These are phyloP conservation scores for Entomortierella beljakovae DNA, from an alignment of 192 early-diverging fungal genomes.

Conservation along the genomic window DNA sequence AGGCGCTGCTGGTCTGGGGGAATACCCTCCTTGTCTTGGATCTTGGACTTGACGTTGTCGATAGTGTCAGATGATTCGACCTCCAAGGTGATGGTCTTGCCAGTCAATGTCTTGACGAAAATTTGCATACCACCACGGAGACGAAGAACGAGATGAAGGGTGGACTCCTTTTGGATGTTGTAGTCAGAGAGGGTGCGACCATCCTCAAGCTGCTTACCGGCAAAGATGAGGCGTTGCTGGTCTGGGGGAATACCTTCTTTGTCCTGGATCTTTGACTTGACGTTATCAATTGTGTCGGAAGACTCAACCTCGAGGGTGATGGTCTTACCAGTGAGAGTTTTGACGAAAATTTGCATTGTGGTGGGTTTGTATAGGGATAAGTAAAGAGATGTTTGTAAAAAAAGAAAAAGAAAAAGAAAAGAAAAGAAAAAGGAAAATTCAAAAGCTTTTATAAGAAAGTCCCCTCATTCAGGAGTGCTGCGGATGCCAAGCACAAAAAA, in stretches of 20 bases:
- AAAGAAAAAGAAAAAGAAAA: slow-evolving; percentile 10
- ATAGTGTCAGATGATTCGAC: slow-evolving; percentile 84
- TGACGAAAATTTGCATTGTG: slow-evolving; percentile 81
- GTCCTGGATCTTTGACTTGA: slow-evolving; percentile 86
- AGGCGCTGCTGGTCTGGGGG: too few relatives aligned
- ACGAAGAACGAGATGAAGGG: slow-evolving; percentile 76
- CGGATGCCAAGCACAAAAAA: slow-evolving; percentile 18
- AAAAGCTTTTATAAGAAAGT: slow-evolving; percentile 6
- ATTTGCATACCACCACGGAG: slow-evolving; percentile 78
- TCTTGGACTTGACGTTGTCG: slow-evolving; percentile 87
- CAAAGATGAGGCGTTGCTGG: slow-evolving; percentile 85
- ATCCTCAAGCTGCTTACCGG: slow-evolving; percentile 84
- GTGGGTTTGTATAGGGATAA: slow-evolving; percentile 2
- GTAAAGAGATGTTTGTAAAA: not conserved
- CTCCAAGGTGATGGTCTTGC: slow-evolving; percentile 97
- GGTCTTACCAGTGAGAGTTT: slow-evolving; percentile 84
- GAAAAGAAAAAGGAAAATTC: not conserved
- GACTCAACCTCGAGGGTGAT: slow-evolving; percentile 82
- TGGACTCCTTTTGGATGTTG: slow-evolving; percentile 81
- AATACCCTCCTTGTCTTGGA: too few relatives aligned
- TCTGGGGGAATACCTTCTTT: slow-evolving; percentile 84
- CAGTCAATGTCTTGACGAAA: slow-evolving; percentile 89
- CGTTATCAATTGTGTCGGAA: slow-evolving; percentile 83
- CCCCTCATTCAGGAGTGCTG: slow-evolving; percentile 1
- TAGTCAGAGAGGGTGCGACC: slow-evolving; percentile 79